Conservation (phyloP, 2,329 filamentous ascomycete genomes). For the Curvularia sp. region DNA sequence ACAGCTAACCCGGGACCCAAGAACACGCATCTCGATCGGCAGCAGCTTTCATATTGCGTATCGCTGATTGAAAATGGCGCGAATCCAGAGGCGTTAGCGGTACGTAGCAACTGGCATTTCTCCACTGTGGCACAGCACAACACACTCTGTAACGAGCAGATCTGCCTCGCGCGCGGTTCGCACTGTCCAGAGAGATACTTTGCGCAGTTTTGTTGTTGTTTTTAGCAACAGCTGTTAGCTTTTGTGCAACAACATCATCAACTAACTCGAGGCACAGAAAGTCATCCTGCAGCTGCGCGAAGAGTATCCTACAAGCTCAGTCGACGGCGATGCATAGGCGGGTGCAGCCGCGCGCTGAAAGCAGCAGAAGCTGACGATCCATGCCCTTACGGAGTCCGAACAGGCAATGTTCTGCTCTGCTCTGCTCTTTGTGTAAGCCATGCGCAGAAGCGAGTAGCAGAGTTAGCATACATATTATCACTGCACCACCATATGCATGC, state of each 20-base stretch:
- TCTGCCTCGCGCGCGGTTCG: constrained; percentile 21
- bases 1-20: constrained; percentile 49
- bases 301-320: constrained; percentile 48
- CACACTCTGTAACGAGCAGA: constrained; percentile 7
- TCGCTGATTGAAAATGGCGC: constrained; percentile 97
- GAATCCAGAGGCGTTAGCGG: constrained; percentile 91
- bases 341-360: constrained; percentile 33
- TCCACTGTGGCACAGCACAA: constrained; percentile 14
- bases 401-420: constrained; percentile 11
- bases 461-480: not conserved
- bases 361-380: not conserved
- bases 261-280: constrained; percentile 45
- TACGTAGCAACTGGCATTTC: constrained; percentile 58
- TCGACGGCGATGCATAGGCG: constrained; percentile 37
- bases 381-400: constrained; percentile 12
- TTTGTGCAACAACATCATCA: constrained; percentile 3
- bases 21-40: constrained; percentile 93
- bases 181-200: not conserved
- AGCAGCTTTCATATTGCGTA: constrained; percentile 91
- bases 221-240: not conserved
- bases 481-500: not conserved
- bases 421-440: constrained; percentile 1
- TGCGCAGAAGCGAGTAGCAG: not conserved
- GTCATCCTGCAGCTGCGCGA: constrained; percentile 56
- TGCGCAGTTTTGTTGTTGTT: not conserved